Evolutionary conservation across 768 basidiomycete genomes (phyloP), one percentile per base, ranked within the genome.

Genomic region (Podaxis sp.): DNA sequence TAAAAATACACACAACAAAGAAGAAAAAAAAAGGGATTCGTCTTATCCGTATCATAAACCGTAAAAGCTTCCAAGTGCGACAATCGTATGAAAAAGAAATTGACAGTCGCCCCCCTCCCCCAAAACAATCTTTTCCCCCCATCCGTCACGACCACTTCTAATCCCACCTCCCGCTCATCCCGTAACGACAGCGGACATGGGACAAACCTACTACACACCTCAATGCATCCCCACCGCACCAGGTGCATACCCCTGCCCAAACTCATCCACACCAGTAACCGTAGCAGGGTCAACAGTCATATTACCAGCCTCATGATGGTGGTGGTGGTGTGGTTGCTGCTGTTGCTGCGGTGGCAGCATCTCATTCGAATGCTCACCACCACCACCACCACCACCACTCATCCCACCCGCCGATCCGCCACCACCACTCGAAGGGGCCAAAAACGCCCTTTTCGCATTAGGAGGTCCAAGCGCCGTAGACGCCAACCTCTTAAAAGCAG

Each of bases 401-500:
- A 32, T 32, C 7, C 32, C 32, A 32, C 7, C 32, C 7, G 32
- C 32, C 32, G 32, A 32, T 32, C 32, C 32, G 7, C 23, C 23
- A 2, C 23, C 23, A 23, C 23, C 23, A 2, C 5, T 32, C 32
- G 32, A 32, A 9, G 40, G 7, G 14, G n/a, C 40, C 40, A 14
- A 42, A 42, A 42, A 13, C 4, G 13, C 40, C 67, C 78, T 66
- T 55, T 91, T 91, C 51, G 80, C 63, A 62, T 77, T 77, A 37
- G 73, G 73, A 1, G 87, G 86, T 1, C 79, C 89, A n/a, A 91
- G 72, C 9, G 87, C 87, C 73, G 89, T 87, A 50, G 87, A 88
- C 1, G 90, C 84, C 38, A 89, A 69, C 48, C 90, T 76, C 76
- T 92, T 92, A 68, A 89, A 90, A 28, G 84, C 79, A 10, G 90